A percentile compares a stretch with the other conserved stretches of the same genome.
These are phyloP conservation scores for Ogataea corticis DNA, from an alignment of 805 yeast species.

Conservation along the genomic window DNA sequence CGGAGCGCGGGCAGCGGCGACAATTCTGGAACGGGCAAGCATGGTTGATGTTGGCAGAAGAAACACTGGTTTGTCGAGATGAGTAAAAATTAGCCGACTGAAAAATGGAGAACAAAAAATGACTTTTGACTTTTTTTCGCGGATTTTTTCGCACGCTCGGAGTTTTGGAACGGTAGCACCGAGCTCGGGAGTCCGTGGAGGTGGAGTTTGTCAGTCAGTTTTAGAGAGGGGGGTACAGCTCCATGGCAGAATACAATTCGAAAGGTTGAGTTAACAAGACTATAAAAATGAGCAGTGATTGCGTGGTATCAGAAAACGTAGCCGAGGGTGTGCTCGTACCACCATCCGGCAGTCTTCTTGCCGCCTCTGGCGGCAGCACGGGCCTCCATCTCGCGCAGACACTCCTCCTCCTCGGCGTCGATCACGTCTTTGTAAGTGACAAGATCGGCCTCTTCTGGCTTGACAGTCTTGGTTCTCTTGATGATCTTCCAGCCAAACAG, in stretches of 20 bases:
- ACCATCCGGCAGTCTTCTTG: constrained; percentile 25
- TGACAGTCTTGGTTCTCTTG: constrained; percentile 48
- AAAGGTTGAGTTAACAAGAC: too few species aligned
- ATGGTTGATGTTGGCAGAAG: neutral
- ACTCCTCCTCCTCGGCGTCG: constrained; percentile 52
- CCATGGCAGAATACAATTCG: too few species aligned
- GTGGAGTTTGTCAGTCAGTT: too few species aligned
- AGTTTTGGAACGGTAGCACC: neutral
- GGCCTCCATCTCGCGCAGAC: constrained; percentile 19
- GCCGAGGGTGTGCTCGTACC: constrained; percentile 34
- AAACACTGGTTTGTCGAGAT: neutral
- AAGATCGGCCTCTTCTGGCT: constrained; percentile 61
- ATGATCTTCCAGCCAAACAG: constrained; percentile 61
- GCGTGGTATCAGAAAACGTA: constrained; percentile 23
- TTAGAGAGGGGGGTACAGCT: too few species aligned
- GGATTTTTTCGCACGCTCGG: neutral
- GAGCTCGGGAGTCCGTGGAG: neutral
- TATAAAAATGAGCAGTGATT: too few species aligned
- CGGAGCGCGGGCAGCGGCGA: neutral
- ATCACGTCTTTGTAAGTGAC: constrained; percentile 54
- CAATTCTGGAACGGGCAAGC: constrained; percentile 1
- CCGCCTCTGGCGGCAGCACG: constrained; percentile 19
- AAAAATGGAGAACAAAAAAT: neutral
- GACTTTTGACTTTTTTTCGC: neutral
- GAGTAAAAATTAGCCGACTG: neutral